Evolutionary conservation across 2,329 filamentous ascomycete genomes (phyloP), one percentile per base, ranked within the genome.

Genomic region (Diplodia mutila): DNA sequence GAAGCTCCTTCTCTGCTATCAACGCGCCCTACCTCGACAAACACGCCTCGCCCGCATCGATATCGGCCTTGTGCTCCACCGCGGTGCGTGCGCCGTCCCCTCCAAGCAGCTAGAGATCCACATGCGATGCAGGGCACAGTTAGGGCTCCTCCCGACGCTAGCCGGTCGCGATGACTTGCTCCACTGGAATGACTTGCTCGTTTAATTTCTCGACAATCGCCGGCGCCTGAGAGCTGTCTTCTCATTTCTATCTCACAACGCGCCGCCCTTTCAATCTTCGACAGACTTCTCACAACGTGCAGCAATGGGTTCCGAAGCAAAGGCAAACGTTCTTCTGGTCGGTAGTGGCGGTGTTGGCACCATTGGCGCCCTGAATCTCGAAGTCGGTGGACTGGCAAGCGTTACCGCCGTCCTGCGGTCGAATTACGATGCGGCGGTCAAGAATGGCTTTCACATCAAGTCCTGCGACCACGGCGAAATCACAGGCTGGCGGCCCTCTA

Each of bases 391-490:
- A 8, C 76, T 79, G 23, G 85, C 85, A n/a, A 77, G 72, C 9
- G 85, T 89, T 3, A 87, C 86, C 0, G 78, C 83, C 0, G 83
- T 88, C 0, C 76, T 87, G 46, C 81, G 87, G 21, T 88, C 86
- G 0, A 89, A 88, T 71, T 88, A 82, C 74, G 74, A 78, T 0
- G 76, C 75, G 0, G 86, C 86, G 11, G 71, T 75, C 9, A 71
- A 80, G 7, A 72, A 80, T 4, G 87, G 87, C 12, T 87, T 87
- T 68, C 73, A 77, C 0, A 88, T 89, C 66, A 77, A 84, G 14
- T 88, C 86, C 0, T 78, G 84, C 53, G 83, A 89, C 51, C 84
- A 87, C 69, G 87, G 87, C 1, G 72, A 75, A 7, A 73, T 88
- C 49, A 75, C 79, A 2, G 75, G 73, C 4, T 88, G 84, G 84